Conservation (phyloP, 2,329 filamentous ascomycete genomes). For the Pyrenophora tritici-repentis region DNA sequence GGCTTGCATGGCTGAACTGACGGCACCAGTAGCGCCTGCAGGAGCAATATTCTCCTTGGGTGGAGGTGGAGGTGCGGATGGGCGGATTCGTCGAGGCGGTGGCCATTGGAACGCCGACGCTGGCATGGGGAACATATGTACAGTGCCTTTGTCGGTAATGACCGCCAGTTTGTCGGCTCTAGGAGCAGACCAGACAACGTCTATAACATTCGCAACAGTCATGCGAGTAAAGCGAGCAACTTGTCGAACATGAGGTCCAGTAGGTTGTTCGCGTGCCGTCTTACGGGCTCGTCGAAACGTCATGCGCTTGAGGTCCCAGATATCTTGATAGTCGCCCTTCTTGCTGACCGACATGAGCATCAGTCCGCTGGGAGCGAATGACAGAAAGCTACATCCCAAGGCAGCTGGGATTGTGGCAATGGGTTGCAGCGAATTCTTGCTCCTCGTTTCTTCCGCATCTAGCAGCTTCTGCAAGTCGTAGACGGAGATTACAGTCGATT, state of each 20-base stretch:
- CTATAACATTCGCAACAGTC: constrained; percentile 88
- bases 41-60: constrained; percentile 41
- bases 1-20: constrained; percentile 50
- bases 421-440: constrained; percentile 61
- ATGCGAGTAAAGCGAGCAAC: constrained; percentile 87
- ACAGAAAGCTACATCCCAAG: constrained; percentile 79
- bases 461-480: constrained; percentile 69
- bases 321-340: constrained; percentile 81
- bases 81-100: constrained; percentile 61
- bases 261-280: constrained; percentile 34
- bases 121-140: constrained; percentile 89
- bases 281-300: constrained; percentile 51
- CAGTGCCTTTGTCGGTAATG: constrained; percentile 91
- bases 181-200: constrained; percentile 84
- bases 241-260: constrained; percentile 68
- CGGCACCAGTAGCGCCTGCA: constrained; percentile 39
- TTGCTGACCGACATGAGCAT: constrained; percentile 78
- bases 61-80: constrained; percentile 28
- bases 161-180: constrained; percentile 83
- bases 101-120: constrained; percentile 85
- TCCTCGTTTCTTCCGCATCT: constrained; percentile 53
- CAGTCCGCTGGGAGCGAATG: constrained; percentile 74
- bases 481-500: constrained; percentile 76
- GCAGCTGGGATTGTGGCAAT: constrained; percentile 72
- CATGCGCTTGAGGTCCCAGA: constrained; percentile 76